phyloP scores from a whole-genome alignment of 768 basidiomycete species.

The Lactarius quietus region DNA sequence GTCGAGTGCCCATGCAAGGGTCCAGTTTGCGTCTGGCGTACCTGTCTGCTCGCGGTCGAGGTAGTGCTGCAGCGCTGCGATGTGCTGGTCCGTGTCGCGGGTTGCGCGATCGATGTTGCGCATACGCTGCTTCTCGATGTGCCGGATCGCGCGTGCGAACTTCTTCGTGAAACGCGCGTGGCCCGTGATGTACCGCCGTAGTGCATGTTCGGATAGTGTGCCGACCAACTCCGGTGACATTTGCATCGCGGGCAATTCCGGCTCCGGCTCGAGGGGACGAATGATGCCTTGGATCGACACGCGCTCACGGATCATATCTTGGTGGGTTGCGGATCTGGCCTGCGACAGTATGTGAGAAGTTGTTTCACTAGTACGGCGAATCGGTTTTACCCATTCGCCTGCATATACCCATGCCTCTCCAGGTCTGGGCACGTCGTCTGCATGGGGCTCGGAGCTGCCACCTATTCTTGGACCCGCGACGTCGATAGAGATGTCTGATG shows the following conservation, averaged over 20 bases:
- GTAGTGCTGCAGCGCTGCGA: slow-evolving; percentile 45
- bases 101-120: slow-evolving; percentile 61
- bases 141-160: slow-evolving; percentile 52
- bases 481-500: slow-evolving; percentile 23
- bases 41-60: slow-evolving; percentile 32
- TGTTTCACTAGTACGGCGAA: not conserved
- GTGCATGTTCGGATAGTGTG: slow-evolving; percentile 64
- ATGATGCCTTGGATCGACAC: slow-evolving; percentile 79
- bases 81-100: slow-evolving; percentile 55
- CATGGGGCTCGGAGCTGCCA: slow-evolving; percentile 22
- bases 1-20: slow-evolving; percentile 84
- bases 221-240: slow-evolving; percentile 68
- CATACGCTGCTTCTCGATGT: slow-evolving; percentile 63
- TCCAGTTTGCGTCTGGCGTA: slow-evolving; percentile 47
- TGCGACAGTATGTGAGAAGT: not conserved
- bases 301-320: slow-evolving; percentile 86
- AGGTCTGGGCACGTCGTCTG: slow-evolving; percentile 36
- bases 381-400: slow-evolving; percentile 39
- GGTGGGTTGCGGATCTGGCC: slow-evolving; percentile 37
- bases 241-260: slow-evolving; percentile 60
- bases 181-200: slow-evolving; percentile 73
- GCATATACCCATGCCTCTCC: slow-evolving; percentile 62
- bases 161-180: slow-evolving; percentile 60
- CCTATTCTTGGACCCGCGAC: slow-evolving; percentile 26
- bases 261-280: slow-evolving; percentile 73